phyloP scores from a whole-genome alignment of 2,329 filamentous ascomycete genomes.

The Pezicula carpinea region DNA sequence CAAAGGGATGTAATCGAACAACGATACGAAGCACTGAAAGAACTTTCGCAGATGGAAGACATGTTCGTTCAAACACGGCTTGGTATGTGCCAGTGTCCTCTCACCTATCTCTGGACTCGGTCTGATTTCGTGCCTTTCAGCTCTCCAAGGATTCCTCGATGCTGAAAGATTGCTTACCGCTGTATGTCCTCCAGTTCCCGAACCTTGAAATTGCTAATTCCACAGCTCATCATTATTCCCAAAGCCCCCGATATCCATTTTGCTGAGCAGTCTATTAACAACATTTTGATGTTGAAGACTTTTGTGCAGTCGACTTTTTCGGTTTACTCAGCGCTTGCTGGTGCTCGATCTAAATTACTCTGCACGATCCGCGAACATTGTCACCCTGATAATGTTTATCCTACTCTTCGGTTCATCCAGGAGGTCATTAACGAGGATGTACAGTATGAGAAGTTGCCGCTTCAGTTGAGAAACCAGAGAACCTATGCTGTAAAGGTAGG shows the following conservation, averaged over 20 bases:
- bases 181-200: constrained; percentile 38
- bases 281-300: constrained; percentile 80
- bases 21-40: constrained; percentile 78
- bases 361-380: constrained; percentile 67
- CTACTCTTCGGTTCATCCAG: constrained; percentile 61
- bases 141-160: constrained; percentile 71
- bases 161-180: constrained; percentile 75
- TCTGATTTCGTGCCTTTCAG: constrained; percentile 32
- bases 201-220: constrained; percentile 14
- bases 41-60: constrained; percentile 75
- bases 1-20: constrained; percentile 59
- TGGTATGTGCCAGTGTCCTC: constrained; percentile 38
- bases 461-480: constrained; percentile 85
- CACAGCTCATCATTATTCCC: constrained; percentile 71
- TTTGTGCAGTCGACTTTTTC: constrained; percentile 67
- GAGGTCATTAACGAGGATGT: constrained; percentile 76
- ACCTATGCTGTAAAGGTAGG: constrained; percentile 79
- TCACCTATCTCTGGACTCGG: not conserved
- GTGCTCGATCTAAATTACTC: constrained; percentile 61
- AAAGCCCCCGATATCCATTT: constrained; percentile 59
- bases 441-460: constrained; percentile 68
- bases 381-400: constrained; percentile 53
- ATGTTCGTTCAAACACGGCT: constrained; percentile 75
- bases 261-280: constrained; percentile 78
- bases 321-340: constrained; percentile 62